Evolutionary conservation across 768 basidiomycete genomes (phyloP), one percentile per base, ranked within the genome.

Genomic region (Mycena pura): DNA sequence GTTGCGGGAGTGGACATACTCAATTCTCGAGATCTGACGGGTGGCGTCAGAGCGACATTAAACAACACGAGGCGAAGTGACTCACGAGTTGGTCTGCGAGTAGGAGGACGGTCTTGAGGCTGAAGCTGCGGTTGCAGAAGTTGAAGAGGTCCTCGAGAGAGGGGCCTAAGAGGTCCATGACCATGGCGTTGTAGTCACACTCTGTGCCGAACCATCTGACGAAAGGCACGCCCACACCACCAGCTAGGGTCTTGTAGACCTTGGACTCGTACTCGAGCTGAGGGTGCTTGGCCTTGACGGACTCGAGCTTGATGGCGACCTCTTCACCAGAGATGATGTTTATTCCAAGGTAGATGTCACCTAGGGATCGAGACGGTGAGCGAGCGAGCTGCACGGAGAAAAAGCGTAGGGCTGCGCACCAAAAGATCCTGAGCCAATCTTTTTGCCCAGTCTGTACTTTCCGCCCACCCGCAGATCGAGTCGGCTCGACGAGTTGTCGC

Each of bases 141-240:
- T 94, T 94, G 86, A 95, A 95, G 17, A 95, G 83, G 67, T 95
- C 92, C 70, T 95, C 92, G 24, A 95, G 88, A 28, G 91, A 92
- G 49, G 94, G 94, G 0, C 94, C 95, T 29, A 99, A 87, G 58
- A 99, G 88, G 77, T 99, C 97, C 70, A 99, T 80, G 57, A 99
- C 97, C 97, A 99, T 99, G 49, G 97, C 97, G 62, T 99, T 98
- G 84, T 98, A 99, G 75, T 99, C 96, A 77, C 97, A 99, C 77
- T 99, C 91, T 40, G 91, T 93, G 21, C 91, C 91, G 67, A 90
- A 93, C 91, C 92, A 99, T 69, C 97, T 81, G 57, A 99, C 96
- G 69, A 99, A 99, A 7, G 97, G 97, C 11, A 99, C 95, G 47
- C 97, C 97, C 57, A 99, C 97, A 67, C 97, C 97, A 56, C 97